These are phyloP conservation scores for Lepidium didymum DNA, from an alignment of 345 rosid species.

Conservation along the genomic window DNA sequence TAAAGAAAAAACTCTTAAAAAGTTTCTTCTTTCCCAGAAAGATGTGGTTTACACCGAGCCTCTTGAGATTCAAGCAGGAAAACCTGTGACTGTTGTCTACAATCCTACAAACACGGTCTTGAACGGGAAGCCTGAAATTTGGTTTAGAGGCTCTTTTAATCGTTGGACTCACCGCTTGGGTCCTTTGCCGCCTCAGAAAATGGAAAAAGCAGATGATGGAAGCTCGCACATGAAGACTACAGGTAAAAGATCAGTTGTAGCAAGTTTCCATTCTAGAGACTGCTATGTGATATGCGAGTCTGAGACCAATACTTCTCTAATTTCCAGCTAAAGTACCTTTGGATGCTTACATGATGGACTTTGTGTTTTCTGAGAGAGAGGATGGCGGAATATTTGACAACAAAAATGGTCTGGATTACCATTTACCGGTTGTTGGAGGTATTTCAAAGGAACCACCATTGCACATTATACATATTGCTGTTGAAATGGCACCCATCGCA, in stretches of 20 bases:
- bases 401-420: constrained; percentile 75
- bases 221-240: constrained; percentile 54
- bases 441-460: constrained; percentile 74
- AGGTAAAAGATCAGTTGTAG: constrained; percentile 35
- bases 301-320: constrained; percentile 9
- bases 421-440: constrained; percentile 72
- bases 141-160: constrained; percentile 92
- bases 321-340: constrained; percentile 80
- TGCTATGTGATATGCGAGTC: neutral
- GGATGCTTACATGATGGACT: constrained; percentile 94
- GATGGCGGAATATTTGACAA: constrained; percentile 83
- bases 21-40: constrained; percentile 75
- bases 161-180: constrained; percentile 85
- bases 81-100: constrained; percentile 50
- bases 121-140: constrained; percentile 75
- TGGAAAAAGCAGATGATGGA: constrained; percentile 52
- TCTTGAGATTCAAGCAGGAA: constrained; percentile 76
- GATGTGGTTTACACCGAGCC: constrained; percentile 84
- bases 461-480: constrained; percentile 86
- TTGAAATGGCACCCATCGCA: constrained; percentile 98
- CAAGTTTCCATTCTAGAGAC: neutral
- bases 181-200: constrained; percentile 74
- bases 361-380: constrained; percentile 89
- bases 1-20: constrained; percentile 62
- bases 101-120: constrained; percentile 81